Evolutionary conservation across 2,329 filamentous ascomycete species (phyloP).

Genomic region (Botrytis sinoallii): DNA sequence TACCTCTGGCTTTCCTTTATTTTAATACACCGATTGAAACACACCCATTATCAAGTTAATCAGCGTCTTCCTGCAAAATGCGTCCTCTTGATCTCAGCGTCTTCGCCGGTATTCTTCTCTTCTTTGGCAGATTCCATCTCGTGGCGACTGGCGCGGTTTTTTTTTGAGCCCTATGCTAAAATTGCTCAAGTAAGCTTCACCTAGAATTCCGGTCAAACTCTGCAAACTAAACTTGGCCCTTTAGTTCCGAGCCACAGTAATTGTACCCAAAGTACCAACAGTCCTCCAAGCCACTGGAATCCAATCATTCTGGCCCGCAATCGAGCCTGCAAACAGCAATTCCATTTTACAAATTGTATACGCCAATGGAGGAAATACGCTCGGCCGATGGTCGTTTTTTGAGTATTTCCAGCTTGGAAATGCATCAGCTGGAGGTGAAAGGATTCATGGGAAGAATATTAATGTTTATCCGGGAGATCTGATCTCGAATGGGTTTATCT

Average conservation of each 20-base stretch:
- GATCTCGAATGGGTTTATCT: background rate
- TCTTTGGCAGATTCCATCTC: background rate
- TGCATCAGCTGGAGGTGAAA: background rate
- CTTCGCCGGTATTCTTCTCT: background rate
- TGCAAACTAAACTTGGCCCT: background rate
- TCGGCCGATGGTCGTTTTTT: constrained; percentile 4
- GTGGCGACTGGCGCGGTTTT: background rate
- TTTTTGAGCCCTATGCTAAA: background rate
- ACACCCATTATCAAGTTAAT: background rate
- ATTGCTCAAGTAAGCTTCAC: background rate
- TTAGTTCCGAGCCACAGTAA: constrained; percentile 1
- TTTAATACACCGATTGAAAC: background rate
- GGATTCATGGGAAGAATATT: background rate
- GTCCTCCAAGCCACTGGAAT: background rate
- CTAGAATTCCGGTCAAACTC: background rate
- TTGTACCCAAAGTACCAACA: background rate
- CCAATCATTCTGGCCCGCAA: constrained; percentile 3
- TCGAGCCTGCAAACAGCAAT: constrained; percentile 21
- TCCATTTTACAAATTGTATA: constrained; percentile 10
- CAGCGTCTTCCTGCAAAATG: background rate
- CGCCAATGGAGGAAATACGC: background rate
- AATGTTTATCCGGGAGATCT: background rate
- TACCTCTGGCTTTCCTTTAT: too few relatives aligned
- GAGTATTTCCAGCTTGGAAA: background rate
- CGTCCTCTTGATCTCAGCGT: background rate